Evolutionary conservation across 2,329 filamentous ascomycete species (phyloP), one percentile per base, ranked within the genome.

Genomic region (Thelonectria olida): DNA sequence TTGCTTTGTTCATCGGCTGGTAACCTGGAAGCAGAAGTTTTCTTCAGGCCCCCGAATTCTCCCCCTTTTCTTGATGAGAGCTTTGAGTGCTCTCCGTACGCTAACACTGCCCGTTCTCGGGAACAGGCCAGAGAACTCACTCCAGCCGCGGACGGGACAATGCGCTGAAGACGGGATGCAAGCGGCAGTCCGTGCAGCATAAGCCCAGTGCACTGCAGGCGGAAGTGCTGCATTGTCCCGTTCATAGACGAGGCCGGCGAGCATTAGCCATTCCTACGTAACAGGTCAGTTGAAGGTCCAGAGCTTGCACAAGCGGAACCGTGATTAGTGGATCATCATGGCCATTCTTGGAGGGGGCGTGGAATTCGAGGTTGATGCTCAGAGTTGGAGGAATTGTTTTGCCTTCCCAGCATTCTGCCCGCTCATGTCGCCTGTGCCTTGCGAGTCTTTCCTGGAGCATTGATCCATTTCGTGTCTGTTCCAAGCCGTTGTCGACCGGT

Each of bases 231-330:
- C 51, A 42, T 51, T 28, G 54, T 56, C 27, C 50, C 27, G 54
- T 42, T 49, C 55, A 19, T 22, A 23, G 39, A 54, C 22, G 34
- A 31, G 44, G 34, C 31, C 15, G 31, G 31, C 15, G 31, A 34
- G 31, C 4, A 34, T 34, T n/a, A 15, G 31, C 31, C 15, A 13
- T n/a, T 34, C 31, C 31, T 34, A n/a, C 31, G 31, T 10, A 10
- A 13, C 10, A 15, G 31, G 13, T 15, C 31, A 34, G 31, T 34
- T n/a, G n/a, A 27, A 36, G 19, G 44, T 34, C 8, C 58, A 62
- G 48, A 55, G 58, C 60, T 66, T 66, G 62, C 62, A 60, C 61
- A 20, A 60, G 45, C 52, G 57, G 65, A 54, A 57, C 42, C 57
- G 42, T 57, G 39, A 65, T 54, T 34, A 47, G 36, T 49, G 42